phyloP scores from a whole-genome alignment of 2,329 filamentous ascomycete species.

The Hymenoscyphus scutula region DNA sequence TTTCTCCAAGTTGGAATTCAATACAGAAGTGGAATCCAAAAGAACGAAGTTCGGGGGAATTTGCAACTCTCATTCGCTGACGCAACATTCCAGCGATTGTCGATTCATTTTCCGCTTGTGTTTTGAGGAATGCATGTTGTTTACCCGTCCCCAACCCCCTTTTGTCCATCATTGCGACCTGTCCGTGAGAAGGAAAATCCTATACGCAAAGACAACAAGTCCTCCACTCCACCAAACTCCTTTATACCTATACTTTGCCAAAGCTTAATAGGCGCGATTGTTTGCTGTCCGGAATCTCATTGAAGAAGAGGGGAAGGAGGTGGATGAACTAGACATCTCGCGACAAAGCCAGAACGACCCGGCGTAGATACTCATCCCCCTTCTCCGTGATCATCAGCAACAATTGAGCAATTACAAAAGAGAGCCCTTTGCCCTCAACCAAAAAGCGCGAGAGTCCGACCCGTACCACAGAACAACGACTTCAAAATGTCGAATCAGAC shows the following conservation, averaged over 20 bases:
- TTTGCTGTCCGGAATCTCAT: no score
- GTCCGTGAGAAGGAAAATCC: background rate
- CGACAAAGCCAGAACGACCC: no score
- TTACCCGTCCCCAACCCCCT: background rate
- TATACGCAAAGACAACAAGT: background rate
- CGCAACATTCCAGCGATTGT: background rate
- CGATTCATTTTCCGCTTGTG: constrained; percentile 1
- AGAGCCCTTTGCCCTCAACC: no score
- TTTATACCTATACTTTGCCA: no score
- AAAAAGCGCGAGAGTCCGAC: background rate
- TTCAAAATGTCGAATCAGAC: no score
- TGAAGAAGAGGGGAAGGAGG: no score
- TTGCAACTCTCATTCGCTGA: background rate
- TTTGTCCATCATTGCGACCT: background rate
- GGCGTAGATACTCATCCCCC: no score
- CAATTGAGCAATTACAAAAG: background rate
- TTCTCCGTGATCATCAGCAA: background rate
- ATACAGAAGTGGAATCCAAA: background rate
- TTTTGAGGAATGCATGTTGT: constrained; percentile 1
- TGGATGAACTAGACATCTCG: no score
- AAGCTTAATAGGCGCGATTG: no score
- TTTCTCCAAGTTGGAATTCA: background rate
- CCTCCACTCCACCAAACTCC: no score
- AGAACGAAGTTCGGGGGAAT: background rate
- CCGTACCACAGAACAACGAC: background rate